These are phyloP conservation scores for Delitschia confertaspora DNA, from an alignment of 495 filamentous ascomycete species.

Conservation along the genomic window DNA sequence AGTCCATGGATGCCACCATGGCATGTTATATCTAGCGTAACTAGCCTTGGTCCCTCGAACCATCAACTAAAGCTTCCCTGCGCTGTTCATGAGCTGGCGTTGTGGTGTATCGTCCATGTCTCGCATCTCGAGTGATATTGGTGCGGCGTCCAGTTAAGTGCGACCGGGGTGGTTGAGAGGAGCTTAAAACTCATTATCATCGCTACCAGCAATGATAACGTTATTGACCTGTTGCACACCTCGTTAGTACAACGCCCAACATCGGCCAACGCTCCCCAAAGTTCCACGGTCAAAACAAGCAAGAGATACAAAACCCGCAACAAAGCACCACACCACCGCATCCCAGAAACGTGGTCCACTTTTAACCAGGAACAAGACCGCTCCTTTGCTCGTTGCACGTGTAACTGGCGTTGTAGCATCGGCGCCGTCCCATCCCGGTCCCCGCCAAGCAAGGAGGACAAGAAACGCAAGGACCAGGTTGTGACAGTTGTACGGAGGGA, in stretches of 20 bases:
- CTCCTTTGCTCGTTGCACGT: conserved; percentile 3
- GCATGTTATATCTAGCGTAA: too few relatives aligned
- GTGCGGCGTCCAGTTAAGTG: not conserved
- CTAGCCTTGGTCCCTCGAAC: too few relatives aligned
- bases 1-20: too few relatives aligned
- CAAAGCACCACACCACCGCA: not conserved
- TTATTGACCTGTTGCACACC: conserved; percentile 57
- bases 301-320: conserved; percentile 1
- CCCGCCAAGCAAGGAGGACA: conserved; percentile 5
- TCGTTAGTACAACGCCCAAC: conserved; percentile 3
- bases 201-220: conserved; percentile 89
- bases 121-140: not conserved
- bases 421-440: conserved; percentile 5
- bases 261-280: conserved; percentile 1
- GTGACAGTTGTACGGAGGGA: not conserved
- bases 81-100: too few relatives aligned
- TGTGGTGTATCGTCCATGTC: conserved; percentile 4
- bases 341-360: conserved; percentile 6
- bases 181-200: conserved; percentile 81
- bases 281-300: conserved; percentile 4
- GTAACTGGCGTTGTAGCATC: conserved; percentile 3
- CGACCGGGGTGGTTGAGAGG: not conserved
- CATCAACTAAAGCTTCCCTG: too few relatives aligned
- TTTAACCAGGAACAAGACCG: conserved; percentile 4
- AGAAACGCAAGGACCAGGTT: not conserved